phyloP scores from a whole-genome alignment of 495 filamentous ascomycete genomes.

The Aspergillus heteromorphus region DNA sequence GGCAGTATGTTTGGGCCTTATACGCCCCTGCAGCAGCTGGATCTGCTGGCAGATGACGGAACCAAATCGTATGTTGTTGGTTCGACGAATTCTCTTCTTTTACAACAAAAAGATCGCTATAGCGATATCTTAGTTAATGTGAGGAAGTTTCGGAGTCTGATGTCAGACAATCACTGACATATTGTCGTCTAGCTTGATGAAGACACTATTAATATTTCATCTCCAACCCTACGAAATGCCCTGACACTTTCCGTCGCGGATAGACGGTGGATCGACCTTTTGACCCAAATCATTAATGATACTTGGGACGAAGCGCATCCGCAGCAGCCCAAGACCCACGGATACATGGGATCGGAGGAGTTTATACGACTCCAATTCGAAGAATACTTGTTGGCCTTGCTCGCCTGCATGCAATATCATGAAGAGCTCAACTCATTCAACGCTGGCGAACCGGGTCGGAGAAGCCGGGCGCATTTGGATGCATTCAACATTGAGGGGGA shows the following conservation, averaged over 20 bases:
- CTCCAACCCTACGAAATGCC: slow-evolving; percentile 68
- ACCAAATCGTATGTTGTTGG: slow-evolving; percentile 98
- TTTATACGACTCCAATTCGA: slow-evolving; percentile 98
- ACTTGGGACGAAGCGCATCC: slow-evolving; percentile 95
- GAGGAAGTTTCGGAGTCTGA: slow-evolving; percentile 9
- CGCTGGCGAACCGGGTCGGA: slow-evolving; percentile 24
- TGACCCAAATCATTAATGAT: slow-evolving; percentile 88
- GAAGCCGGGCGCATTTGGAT: slow-evolving; percentile 31
- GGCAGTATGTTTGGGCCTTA: slow-evolving; percentile 96
- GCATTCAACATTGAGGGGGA: slow-evolving; percentile 66
- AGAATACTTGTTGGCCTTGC: slow-evolving; percentile 87
- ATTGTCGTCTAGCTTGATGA: slow-evolving; percentile 65
- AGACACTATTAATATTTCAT: slow-evolving; percentile 75
- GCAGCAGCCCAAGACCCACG: slow-evolving; percentile 81
- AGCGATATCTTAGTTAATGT: slow-evolving; percentile 94
- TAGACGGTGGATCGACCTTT: slow-evolving; percentile 91
- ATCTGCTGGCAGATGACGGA: slow-evolving; percentile 86
- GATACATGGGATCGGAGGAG: slow-evolving; percentile 94
- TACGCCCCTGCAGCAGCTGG: slow-evolving; percentile 92
- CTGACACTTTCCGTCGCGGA: slow-evolving; percentile 81
- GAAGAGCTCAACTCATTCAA: slow-evolving; percentile 53
- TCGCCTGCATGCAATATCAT: slow-evolving; percentile 86
- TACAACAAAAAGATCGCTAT: slow-evolving; percentile 95
- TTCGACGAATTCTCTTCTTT: slow-evolving; percentile 87
- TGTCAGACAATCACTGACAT: background rate